phyloP scores from a whole-genome alignment of 129 eudicot genomes.

The Artemisia tridentata region DNA sequence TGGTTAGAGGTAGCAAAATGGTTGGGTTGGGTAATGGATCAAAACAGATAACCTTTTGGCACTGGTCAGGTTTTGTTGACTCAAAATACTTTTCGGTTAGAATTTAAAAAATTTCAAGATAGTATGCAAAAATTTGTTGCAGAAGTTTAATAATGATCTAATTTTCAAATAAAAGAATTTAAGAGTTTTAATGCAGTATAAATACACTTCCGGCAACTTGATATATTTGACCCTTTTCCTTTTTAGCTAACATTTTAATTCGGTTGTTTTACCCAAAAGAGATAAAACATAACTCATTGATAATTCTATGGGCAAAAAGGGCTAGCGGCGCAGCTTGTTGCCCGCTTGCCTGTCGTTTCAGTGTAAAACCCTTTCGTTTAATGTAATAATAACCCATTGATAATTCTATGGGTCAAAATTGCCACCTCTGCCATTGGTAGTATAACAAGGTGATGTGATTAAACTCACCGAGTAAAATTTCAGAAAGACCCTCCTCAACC shows the following conservation, averaged over 20 bases:
- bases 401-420: not conserved
- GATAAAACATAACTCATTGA: not conserved
- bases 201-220: not conserved
- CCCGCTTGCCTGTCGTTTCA: no score
- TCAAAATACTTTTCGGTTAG: not conserved
- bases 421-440: not conserved
- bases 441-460: not conserved
- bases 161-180: not conserved
- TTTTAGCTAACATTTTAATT: not conserved
- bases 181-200: not conserved
- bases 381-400: no score
- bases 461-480: constrained; percentile 68
- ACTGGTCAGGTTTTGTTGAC: not conserved
- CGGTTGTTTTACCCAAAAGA: not conserved
- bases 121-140: not conserved
- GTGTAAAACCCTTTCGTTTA: no score
- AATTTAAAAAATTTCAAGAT: not conserved
- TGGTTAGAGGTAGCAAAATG: constrained; percentile 2
- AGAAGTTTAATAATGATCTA: not conserved
- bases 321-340: no score
- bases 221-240: not conserved
- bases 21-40: not conserved
- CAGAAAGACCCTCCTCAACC: constrained; percentile 72
- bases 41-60: not conserved
- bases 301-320: not conserved